These are phyloP conservation scores for Cicer cuneatum DNA, from an alignment of 306 rosid genomes.

Conservation along the genomic window DNA sequence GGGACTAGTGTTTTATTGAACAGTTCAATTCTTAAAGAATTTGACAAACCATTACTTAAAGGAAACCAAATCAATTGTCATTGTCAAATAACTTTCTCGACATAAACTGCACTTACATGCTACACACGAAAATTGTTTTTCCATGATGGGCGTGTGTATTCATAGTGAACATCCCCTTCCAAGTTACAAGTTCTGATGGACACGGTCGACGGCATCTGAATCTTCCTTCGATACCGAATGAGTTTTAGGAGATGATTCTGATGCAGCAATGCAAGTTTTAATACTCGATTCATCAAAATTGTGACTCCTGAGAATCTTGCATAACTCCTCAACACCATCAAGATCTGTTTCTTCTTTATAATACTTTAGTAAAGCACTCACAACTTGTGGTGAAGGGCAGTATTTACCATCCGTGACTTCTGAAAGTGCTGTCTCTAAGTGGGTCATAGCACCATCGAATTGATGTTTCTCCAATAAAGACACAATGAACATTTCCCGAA, in stretches of 20 bases:
- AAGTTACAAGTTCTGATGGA: conserved; percentile 9
- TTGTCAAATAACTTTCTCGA: conserved; percentile 15
- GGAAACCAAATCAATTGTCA: conserved; percentile 12
- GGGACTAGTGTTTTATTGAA: background rate
- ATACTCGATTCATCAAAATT: conserved; percentile 60
- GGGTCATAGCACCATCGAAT: conserved; percentile 60
- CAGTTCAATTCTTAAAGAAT: background rate
- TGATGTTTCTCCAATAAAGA: conserved; percentile 55
- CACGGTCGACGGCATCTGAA: conserved; percentile 20
- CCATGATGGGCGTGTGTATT: background rate
- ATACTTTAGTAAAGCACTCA: conserved; percentile 62
- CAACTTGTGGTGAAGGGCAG: conserved; percentile 54
- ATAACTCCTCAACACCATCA: conserved; percentile 63
- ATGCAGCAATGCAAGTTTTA: conserved; percentile 53
- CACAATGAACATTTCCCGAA: conserved; percentile 65
- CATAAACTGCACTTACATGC: conserved; percentile 17
- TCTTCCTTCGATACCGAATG: conserved; percentile 51
- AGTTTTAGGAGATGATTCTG: conserved; percentile 48
- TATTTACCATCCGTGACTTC: conserved; percentile 53
- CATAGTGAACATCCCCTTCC: conserved; percentile 11
- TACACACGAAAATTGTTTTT: background rate
- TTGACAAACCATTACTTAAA: background rate
- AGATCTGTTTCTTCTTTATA: conserved; percentile 67
- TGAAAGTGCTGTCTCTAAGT: conserved; percentile 58
- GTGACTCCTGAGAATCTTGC: conserved; percentile 61